These are phyloP conservation scores for Jatropha multifida DNA, from an alignment of 441 rosid species.

Conservation along the genomic window DNA sequence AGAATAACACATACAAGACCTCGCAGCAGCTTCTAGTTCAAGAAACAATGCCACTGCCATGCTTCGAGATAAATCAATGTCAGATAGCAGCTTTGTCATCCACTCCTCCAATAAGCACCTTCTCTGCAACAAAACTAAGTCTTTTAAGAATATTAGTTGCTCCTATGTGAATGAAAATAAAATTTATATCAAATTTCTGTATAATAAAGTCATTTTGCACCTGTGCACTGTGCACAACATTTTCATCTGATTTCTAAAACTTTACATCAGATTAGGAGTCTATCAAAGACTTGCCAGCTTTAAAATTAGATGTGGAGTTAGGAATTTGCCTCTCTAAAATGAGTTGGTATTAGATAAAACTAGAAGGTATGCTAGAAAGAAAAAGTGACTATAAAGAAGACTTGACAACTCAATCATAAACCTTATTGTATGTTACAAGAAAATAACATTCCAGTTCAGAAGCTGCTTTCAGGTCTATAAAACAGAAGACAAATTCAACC, in stretches of 20 bases:
- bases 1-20: slow-evolving; percentile 75
- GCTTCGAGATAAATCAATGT: slow-evolving; percentile 92
- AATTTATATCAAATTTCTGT: neutral
- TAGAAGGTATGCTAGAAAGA: no score
- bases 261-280: slow-evolving; percentile 2
- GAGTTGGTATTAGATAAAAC: neutral
- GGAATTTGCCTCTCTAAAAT: neutral
- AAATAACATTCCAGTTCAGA: neutral
- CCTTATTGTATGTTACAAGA: neutral
- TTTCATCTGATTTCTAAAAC: neutral
- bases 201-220: neutral
- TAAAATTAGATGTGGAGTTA: neutral
- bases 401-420: neutral
- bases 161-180: neutral
- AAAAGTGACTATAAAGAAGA: neutral
- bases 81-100: slow-evolving; percentile 93
- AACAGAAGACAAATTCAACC: neutral
- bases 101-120: slow-evolving; percentile 95
- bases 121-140: slow-evolving; percentile 73
- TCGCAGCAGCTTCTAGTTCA: slow-evolving; percentile 96
- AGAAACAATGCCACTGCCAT: slow-evolving; percentile 87
- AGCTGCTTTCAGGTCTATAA: neutral
- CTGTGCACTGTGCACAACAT: slow-evolving; percentile 2
- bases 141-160: slow-evolving; percentile 45
- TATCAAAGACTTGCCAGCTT: neutral